Conservation (phyloP, 2,329 filamentous ascomycete genomes). For the Cladophialophora chaetospira region DNA sequence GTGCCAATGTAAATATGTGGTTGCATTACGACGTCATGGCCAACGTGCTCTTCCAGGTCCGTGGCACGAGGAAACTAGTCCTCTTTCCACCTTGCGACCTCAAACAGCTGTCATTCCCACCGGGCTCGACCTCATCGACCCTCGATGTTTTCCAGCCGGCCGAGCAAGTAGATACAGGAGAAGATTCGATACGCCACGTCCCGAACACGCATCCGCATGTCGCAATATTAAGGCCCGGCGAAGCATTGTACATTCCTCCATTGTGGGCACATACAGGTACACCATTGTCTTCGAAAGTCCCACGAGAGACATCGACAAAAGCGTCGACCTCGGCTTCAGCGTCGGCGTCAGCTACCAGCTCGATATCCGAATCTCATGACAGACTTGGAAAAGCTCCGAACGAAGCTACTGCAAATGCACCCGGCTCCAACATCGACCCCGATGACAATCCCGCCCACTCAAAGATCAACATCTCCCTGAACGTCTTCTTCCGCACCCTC, state of each 20-base stretch:
- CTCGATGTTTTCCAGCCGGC: constrained; percentile 66
- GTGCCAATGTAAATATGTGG: constrained; percentile 82
- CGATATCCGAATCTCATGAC: constrained; percentile 13
- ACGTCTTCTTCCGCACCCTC: constrained; percentile 81
- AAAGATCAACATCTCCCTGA: constrained; percentile 73
- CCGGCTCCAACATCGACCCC: neutral
- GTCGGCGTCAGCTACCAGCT: constrained; percentile 10
- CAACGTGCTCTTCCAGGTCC: constrained; percentile 80
- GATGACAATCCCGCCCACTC: neutral
- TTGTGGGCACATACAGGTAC: constrained; percentile 80
- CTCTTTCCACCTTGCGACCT: constrained; percentile 81
- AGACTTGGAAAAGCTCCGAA: neutral
- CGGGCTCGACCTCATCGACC: constrained; percentile 78
- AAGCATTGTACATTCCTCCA: constrained; percentile 77
- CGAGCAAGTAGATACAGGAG: constrained; percentile 26
- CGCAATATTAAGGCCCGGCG: constrained; percentile 67
- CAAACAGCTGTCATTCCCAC: constrained; percentile 66
- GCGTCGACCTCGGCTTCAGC: neutral
- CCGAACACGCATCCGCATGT: constrained; percentile 69
- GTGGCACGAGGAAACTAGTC: constrained; percentile 70
- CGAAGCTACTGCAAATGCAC: neutral
- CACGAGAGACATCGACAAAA: neutral
- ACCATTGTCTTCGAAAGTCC: constrained; percentile 48
- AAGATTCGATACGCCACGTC: constrained; percentile 53
- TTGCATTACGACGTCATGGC: constrained; percentile 88